Conservation (phyloP, 1,284 basidiomycete genomes). For the Leccinum griseonigrum region DNA sequence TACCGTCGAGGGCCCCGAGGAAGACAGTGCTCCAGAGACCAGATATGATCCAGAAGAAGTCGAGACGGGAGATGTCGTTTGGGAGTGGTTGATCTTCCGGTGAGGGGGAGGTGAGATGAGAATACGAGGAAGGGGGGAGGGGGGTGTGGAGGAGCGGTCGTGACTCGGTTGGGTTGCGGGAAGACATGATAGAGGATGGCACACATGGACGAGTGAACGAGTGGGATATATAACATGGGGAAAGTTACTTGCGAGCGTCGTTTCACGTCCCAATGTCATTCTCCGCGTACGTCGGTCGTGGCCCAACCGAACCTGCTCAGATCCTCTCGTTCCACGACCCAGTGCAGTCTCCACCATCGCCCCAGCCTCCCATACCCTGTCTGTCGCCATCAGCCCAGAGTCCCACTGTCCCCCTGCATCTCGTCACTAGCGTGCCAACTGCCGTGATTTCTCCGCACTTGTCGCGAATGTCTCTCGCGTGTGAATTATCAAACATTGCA, state of each 20-base stretch:
- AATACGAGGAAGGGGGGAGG: conserved; percentile 5
- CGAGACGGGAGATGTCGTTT: conserved; percentile 36
- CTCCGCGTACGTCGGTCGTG: conserved; percentile 30
- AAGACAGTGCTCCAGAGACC: conserved; percentile 80
- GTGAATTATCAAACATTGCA: conserved; percentile 1
- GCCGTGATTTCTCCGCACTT: conserved; percentile 10
- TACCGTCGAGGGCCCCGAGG: conserved; percentile 78
- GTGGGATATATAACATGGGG: conserved; percentile 26
- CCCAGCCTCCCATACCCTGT: neutral
- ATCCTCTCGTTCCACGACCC: neutral
- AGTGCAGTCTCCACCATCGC: neutral
- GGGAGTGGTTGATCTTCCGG: conserved; percentile 22
- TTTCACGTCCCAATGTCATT: conserved; percentile 31
- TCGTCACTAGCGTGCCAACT: neutral
- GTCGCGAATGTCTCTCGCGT: conserved; percentile 8
- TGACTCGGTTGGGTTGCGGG: conserved; percentile 19
- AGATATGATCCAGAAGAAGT: conserved; percentile 67
- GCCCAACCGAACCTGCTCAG: conserved; percentile 16
- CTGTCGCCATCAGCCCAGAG: neutral
- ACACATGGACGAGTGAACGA: neutral
- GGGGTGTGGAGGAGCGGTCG: conserved; percentile 25
- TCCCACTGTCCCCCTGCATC: neutral
- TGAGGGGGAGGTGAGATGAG: conserved; percentile 33
- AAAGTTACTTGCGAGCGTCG: conserved; percentile 14
- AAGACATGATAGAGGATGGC: conserved; percentile 18